Evolutionary conservation across 495 filamentous ascomycete species (phyloP).

Genomic region (Hyaloscypha variabilis): DNA sequence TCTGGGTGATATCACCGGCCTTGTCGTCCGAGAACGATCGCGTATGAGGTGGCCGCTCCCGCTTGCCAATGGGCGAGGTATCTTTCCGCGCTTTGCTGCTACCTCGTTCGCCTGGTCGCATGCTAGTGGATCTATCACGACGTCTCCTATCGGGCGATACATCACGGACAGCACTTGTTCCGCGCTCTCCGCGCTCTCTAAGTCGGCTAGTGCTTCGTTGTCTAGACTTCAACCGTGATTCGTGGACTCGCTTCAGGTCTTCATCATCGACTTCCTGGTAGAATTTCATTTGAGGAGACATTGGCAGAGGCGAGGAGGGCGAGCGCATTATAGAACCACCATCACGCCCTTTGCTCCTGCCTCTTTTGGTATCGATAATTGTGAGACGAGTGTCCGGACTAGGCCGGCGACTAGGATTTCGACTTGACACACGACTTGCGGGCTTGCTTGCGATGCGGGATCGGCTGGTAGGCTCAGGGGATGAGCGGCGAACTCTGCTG

Average conservation of each 20-base stretch:
- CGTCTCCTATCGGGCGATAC: conserved; percentile 49
- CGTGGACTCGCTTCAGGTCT: conserved; percentile 60
- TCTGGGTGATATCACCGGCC: conserved; percentile 28
- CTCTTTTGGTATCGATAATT: conserved; percentile 42
- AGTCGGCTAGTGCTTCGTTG: conserved; percentile 63
- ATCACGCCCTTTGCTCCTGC: conserved; percentile 50
- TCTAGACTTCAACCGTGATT: conserved; percentile 41
- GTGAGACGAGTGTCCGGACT: conserved; percentile 43
- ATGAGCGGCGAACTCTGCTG: conserved; percentile 29
- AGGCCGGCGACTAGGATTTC: conserved; percentile 51
- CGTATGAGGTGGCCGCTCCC: conserved; percentile 28
- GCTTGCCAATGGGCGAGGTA: conserved; percentile 22
- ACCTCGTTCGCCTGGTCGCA: conserved; percentile 39
- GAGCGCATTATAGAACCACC: conserved; percentile 64
- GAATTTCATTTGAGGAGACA: conserved; percentile 49
- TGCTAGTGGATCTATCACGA: conserved; percentile 53
- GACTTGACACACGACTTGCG: conserved; percentile 42
- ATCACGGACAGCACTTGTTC: conserved; percentile 47
- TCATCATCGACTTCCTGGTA: conserved; percentile 35
- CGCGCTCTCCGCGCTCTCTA: conserved; percentile 49
- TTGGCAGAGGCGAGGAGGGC: conserved; percentile 79
- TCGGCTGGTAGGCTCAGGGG: conserved; percentile 39
- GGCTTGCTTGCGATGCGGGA: conserved; percentile 33
- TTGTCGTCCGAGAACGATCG: conserved; percentile 33
- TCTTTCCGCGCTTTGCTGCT: conserved; percentile 35